Conservation (phyloP, 31 red algal genomes). For the Endocladia muricata region DNA sequence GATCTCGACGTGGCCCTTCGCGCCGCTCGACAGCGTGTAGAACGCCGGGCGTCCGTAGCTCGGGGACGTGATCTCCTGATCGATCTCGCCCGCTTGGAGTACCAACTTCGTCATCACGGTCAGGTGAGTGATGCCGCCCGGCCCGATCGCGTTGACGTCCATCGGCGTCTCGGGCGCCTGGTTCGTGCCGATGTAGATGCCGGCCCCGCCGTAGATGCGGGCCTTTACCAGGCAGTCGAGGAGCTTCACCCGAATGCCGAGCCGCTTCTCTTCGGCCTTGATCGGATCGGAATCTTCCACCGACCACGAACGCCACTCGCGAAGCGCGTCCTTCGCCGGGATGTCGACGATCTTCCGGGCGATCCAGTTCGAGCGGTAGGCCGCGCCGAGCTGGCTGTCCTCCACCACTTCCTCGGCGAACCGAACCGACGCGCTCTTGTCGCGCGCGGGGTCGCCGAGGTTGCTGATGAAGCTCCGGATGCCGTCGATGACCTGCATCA, state of each 20-base stretch:
- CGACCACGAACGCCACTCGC: not conserved
- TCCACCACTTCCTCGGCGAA: not conserved
- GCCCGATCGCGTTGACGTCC: not conserved
- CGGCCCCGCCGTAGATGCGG: not conserved
- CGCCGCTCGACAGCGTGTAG: not conserved
- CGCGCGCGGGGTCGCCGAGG: not conserved
- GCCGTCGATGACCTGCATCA: no score
- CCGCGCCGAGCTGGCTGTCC: not conserved
- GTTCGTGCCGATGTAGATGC: not conserved
- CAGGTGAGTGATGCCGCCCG: not conserved
- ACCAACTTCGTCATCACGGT: not conserved
- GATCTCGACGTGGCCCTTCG: not conserved
- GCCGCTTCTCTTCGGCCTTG: not conserved
- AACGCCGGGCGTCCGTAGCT: not conserved
- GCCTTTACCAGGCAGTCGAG: not conserved
- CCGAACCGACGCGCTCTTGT: not conserved
- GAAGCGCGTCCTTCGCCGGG: not conserved
- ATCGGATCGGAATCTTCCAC: not conserved
- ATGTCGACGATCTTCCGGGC: conserved; percentile 1
- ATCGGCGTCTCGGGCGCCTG: not conserved
- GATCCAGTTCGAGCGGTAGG: not conserved
- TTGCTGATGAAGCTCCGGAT: not conserved
- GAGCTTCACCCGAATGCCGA: not conserved
- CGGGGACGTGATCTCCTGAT: not conserved
- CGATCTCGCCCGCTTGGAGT: not conserved